phyloP scores from a whole-genome alignment of 352 stramenopile genomes.

The Blastocystis sp. region DNA sequence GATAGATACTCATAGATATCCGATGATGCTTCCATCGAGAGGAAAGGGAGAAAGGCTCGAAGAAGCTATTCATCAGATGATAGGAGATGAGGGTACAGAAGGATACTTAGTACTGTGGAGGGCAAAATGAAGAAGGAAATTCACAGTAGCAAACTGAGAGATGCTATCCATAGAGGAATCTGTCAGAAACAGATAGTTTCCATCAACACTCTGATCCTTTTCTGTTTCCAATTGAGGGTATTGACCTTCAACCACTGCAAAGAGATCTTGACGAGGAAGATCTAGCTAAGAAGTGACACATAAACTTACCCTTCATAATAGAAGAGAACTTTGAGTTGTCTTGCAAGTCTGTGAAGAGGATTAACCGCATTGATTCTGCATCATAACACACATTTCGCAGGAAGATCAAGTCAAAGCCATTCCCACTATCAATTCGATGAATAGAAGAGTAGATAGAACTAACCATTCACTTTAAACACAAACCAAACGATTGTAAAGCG shows the following conservation, averaged over 20 bases:
- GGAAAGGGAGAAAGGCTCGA: not conserved
- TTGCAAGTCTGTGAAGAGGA: not conserved
- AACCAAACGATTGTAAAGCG: not conserved
- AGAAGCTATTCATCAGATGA: not conserved
- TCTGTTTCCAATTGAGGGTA: not conserved
- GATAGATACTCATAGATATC: constrained; percentile 30
- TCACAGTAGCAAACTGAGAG: constrained; percentile 13
- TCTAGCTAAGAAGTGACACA: not conserved
- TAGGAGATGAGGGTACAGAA: not conserved
- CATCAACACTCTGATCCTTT: not conserved
- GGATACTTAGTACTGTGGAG: constrained; percentile 9
- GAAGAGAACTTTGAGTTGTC: constrained; percentile 1
- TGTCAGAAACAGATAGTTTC: constrained; percentile 9
- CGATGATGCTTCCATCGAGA: not conserved
- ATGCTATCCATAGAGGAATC: constrained; percentile 5
- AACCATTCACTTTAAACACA: not conserved
- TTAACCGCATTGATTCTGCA: not conserved
- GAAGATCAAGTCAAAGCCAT: constrained; percentile 6
- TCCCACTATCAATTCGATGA: not conserved
- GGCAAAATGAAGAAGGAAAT: constrained; percentile 35
- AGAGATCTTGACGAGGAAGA: constrained; percentile 13
- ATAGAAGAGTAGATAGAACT: not conserved
- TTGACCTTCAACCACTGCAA: constrained; percentile 13
- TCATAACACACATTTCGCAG: constrained; percentile 52
- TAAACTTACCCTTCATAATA: not conserved